These are phyloP conservation scores for Cydonia oblonga DNA, from an alignment of 331 rosid species.

Conservation along the genomic window DNA sequence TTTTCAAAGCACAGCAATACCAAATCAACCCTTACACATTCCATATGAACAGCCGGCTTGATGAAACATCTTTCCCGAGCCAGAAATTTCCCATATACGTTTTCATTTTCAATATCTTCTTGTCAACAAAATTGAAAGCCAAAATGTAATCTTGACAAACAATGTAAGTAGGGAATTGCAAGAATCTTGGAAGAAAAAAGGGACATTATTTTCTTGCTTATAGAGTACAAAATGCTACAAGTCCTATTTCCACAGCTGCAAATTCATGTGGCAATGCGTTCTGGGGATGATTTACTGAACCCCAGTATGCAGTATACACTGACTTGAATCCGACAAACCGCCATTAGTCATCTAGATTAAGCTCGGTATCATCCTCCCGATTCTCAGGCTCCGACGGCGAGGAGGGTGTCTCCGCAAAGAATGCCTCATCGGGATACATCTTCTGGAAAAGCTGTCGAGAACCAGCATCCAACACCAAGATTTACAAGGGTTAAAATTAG, in stretches of 20 bases:
- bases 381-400: slow-evolving; percentile 40
- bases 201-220: background rate
- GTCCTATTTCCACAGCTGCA: background rate
- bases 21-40: no score
- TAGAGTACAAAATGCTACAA: background rate
- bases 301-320: background rate
- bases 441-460: slow-evolving; percentile 48
- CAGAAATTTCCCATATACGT: background rate
- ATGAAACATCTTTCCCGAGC: no score
- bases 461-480: slow-evolving; percentile 15
- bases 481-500: background rate
- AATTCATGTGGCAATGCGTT: background rate
- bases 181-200: background rate
- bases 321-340: background rate
- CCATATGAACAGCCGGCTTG: no score
- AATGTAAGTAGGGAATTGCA: background rate
- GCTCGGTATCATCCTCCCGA: slow-evolving; percentile 25
- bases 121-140: background rate
- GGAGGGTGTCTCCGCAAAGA: slow-evolving; percentile 48
- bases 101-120: background rate
- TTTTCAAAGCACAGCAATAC: no score
- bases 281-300: background rate
- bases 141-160: background rate
- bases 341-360: slow-evolving; percentile 29
- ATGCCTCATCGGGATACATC: slow-evolving; percentile 62